A percentile compares a stretch with the other conserved stretches of the same genome.
Evolutionary conservation across 2,329 filamentous ascomycete genomes (phyloP).

Genomic region (Fonsecaea erecta): DNA sequence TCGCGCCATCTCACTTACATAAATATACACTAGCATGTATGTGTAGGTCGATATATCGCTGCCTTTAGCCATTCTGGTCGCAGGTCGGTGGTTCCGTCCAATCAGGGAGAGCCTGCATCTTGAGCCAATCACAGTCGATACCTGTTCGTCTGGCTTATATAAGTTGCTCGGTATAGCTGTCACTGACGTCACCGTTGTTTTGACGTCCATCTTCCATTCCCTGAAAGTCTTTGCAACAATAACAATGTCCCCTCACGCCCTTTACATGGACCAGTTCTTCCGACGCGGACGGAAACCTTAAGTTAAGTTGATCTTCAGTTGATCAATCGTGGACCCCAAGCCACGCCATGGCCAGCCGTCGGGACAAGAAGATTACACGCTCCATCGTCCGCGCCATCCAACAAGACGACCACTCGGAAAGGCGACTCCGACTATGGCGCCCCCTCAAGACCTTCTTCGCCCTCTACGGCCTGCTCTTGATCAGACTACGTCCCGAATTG

Average conservation of each 20-base stretch:
- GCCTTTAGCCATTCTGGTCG: background rate
- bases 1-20: no score
- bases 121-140: background rate
- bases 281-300: background rate
- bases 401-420: conserved; percentile 26
- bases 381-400: conserved; percentile 50
- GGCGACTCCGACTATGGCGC: conserved; percentile 46
- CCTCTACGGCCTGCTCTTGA: conserved; percentile 56
- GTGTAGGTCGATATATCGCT: no score
- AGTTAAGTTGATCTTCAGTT: no score
- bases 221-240: background rate
- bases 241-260: background rate
- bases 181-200: background rate
- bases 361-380: conserved; percentile 43
- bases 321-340: no score
- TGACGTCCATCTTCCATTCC: background rate
- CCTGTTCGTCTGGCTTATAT: background rate
- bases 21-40: no score
- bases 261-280: background rate
- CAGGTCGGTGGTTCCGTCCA: background rate
- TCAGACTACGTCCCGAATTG: conserved; percentile 52
- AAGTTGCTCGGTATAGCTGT: background rate
- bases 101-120: background rate
- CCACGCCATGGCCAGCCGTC: conserved; percentile 21
- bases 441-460: conserved; percentile 54